Base-by-base conservation (phyloP, 148 eudicot genomes). In the Persicaria tinctoria region DNA sequence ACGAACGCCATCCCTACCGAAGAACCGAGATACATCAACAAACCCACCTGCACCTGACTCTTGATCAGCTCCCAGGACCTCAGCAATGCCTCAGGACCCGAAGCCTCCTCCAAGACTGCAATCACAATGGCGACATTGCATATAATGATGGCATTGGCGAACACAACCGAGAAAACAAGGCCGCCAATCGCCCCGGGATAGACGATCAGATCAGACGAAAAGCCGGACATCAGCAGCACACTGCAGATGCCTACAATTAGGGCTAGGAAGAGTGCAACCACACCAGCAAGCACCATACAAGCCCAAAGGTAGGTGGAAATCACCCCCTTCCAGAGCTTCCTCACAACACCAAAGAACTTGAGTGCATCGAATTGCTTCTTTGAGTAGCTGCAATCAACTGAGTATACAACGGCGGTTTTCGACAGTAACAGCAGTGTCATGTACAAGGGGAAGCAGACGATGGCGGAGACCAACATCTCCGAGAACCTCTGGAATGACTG, bases 331-430 rank as follows among this genome's bases (percentile, higher is more conserved):
- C 98, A 95, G 49, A 92, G 79, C 82, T 89, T 92, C 78, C 77
- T 80, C 4, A 84, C 75, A 7, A 90, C 76, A 44, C 76, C 82
- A 79, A 74, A 85, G n/a, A 87, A 95, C 76, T 89, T 90, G 3
- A 80, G 75, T 0, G 75, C 64, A 73, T 89, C 90, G 44, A 92
- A 95, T 48, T 81, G 83, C 54, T 84, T 89, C 76, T 88, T 89
- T 1, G 92, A 89, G 71, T 92, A 95, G 49, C 93, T 92, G 81
- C 98, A 92, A 69, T 95, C 96, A 46, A 95, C 97, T 0, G 97
- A 85, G 81, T 90, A 86, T 7, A 90, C 86, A 63, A 95, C 84
- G 12, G 91, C 93, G 20, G 90, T 89, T 79, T 90, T 95, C 4
- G 98, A 87, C 76, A 95, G 73, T n/a, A 95, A 84, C 55, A 86